Conservation (phyloP, 2,329 filamentous ascomycete genomes). For the Fusarium ambrosium region DNA sequence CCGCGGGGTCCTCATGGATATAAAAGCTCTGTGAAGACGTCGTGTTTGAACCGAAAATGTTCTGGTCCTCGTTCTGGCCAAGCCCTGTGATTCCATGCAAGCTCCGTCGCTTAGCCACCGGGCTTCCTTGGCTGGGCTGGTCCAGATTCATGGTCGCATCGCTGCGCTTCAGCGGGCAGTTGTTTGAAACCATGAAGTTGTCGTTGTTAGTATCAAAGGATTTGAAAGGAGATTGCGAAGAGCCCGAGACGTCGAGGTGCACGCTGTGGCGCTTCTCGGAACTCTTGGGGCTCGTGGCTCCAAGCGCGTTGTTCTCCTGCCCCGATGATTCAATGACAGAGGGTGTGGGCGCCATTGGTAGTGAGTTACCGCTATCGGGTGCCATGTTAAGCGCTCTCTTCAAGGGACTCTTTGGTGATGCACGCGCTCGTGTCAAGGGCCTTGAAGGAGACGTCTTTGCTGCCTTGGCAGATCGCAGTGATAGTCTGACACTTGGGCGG, state of each 20-base stretch:
- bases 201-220: constrained; percentile 61
- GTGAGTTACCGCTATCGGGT: constrained; percentile 77
- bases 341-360: constrained; percentile 58
- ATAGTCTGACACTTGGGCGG: constrained; percentile 75
- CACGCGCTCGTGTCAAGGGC: constrained; percentile 71
- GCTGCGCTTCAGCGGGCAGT: constrained; percentile 91
- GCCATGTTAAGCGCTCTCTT: constrained; percentile 81
- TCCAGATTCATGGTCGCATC: constrained; percentile 92
- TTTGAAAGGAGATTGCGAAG: constrained; percentile 65
- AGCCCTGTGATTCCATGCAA: constrained; percentile 80
- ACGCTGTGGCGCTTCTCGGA: constrained; percentile 68
- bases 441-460: constrained; percentile 69
- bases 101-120: constrained; percentile 91
- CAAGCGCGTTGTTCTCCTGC: constrained; percentile 58
- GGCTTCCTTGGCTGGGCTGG: constrained; percentile 82
- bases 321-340: constrained; percentile 56
- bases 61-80: constrained; percentile 70
- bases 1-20: constrained; percentile 62
- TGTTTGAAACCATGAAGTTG: constrained; percentile 53
- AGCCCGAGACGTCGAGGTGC: constrained; percentile 69
- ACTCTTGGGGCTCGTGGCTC: constrained; percentile 53
- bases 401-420: constrained; percentile 84
- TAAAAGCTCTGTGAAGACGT: constrained; percentile 63
- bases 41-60: constrained; percentile 77
- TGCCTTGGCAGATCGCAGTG: constrained; percentile 72